A percentile compares a stretch with the other conserved stretches of the same genome.
Conservation (phyloP, 305 asterid genomes). For the Rubia balearica region DNA sequence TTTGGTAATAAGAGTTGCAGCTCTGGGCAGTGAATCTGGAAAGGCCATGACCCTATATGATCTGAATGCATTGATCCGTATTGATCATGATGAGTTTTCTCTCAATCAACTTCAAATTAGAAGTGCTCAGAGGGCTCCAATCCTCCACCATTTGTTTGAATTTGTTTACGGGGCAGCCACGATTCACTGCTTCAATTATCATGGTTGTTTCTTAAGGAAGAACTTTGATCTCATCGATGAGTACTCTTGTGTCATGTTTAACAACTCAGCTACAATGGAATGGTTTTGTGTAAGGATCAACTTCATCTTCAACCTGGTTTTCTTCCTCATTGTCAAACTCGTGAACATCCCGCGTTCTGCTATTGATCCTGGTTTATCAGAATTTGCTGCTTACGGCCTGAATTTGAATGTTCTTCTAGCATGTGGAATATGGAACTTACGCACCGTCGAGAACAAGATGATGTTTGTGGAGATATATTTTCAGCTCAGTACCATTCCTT, state of each 20-base stretch:
- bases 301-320: conserved; percentile 75
- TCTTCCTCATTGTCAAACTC: conserved; percentile 58
- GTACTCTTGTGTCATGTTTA: conserved; percentile 63
- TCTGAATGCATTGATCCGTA: conserved; percentile 71
- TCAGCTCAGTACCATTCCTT: conserved; percentile 47
- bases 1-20: conserved; percentile 85
- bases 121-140: conserved; percentile 68
- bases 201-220: conserved; percentile 44
- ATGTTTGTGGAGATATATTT: conserved; percentile 74
- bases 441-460: conserved; percentile 86
- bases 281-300: conserved; percentile 81
- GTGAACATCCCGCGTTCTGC: conserved; percentile 71
- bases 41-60: conserved; percentile 68
- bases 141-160: conserved; percentile 79
- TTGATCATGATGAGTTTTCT: conserved; percentile 86
- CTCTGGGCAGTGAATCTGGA: conserved; percentile 82
- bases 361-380: conserved; percentile 57
- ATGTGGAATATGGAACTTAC: conserved; percentile 86
- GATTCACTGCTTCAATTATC: conserved; percentile 71
- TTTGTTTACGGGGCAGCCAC: conserved; percentile 57
- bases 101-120: conserved; percentile 82
- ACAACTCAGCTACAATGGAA: conserved; percentile 74
- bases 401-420: conserved; percentile 67
- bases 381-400: not conserved
- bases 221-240: conserved; percentile 46